Base-by-base conservation (phyloP, 2,329 filamentous ascomycete species). In the Microdochium paspali region DNA sequence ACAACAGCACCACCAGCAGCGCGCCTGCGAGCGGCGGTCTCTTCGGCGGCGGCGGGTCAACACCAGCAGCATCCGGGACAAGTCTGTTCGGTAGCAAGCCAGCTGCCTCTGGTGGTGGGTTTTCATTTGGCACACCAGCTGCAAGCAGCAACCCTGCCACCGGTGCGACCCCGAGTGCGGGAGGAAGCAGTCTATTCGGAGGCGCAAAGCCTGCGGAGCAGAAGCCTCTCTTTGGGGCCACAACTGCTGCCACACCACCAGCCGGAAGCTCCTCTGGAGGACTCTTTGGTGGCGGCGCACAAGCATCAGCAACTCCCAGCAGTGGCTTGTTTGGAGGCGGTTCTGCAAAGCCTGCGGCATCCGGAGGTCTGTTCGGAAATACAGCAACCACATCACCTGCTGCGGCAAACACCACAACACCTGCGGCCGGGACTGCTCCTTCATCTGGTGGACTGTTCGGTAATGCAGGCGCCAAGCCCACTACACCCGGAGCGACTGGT, bases 11-110 rank as follows among this genome's bases (percentile, higher is more conserved):
- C 66, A 52, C 64, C n/a, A 58, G 63, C 31, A 62, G 64, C 35
- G 61, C 68, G 10, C 60, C 68, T 20, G 65, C 72, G 44, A 56
- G 65, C 5, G 65, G 65, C 13, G 56, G 61, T 20, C 54, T 74
- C 9, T 75, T 76, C 55, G 70, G 69, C 42, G 51, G 52, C 48
- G 58, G 54, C 26, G 54, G 58, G 12, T 51, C 59, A 10, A 54
- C 57, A 30, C 48, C 58, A 24, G 45, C 52, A 23, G 26, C 56
- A 26, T 32, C 55, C 4, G 51, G 53, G 52, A 26, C 44, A 50
- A 50, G 58, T 45, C 50, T 67, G 32, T 67, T 68, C 54, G 61
- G 64, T 42, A 32, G 35, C 12, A 40, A 40, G 12, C 35, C 35
- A 18, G 35, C 35, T 10, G 53, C 20, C 25, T 56, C 35, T 7